Evolutionary conservation across 352 stramenopile genomes (phyloP), one percentile per base, ranked within the genome.

Genomic region (Pythium vanterpoolii): DNA sequence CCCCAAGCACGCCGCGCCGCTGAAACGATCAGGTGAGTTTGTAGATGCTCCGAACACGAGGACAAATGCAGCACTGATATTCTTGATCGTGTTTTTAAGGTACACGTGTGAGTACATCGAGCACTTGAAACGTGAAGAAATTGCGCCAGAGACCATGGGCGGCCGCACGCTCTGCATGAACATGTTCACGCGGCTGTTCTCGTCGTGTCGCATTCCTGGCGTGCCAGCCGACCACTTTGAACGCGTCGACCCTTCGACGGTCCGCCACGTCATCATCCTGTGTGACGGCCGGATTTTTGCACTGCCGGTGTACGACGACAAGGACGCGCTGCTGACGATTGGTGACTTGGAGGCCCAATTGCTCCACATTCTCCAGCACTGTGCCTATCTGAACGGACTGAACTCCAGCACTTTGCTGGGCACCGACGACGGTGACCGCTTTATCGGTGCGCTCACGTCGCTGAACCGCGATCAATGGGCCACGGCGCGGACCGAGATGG

Each of bases 391-490:
- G 28, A 78, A 70, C 31, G 54, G 44, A 21, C 55, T 77, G 28
- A 58, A 69, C 49, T 31, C 64, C 21, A 43, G 60, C 16, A 66
- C 63, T 31, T 23, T 59, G 42, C 33, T 69, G 21, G 19, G 60
- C 14, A 56, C 69, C 9, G 55, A 77, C 11, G 62, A 74, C 14
- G 55, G 66, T 2, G 67, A 68, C 24, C 64, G 69, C 11, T 77
- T 73, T 60, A 69, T 98, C 23, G 91, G 91, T 13, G 89, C 88
- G 31, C 69, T 98, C 43, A 98, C 93, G 0, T 82, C 86, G 28
- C 75, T 93, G 60, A 65, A 95, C 59, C 79, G 96, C 14, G 85
- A 96, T 58, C 69, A 73, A n/a, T 98, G 96, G 91, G 82, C 90
- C 5, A 65, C 80, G 23, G 79, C 86, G 18, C 82, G 93, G 6